phyloP scores from a whole-genome alignment of 768 basidiomycete species.

The Lyophyllum atratum region DNA sequence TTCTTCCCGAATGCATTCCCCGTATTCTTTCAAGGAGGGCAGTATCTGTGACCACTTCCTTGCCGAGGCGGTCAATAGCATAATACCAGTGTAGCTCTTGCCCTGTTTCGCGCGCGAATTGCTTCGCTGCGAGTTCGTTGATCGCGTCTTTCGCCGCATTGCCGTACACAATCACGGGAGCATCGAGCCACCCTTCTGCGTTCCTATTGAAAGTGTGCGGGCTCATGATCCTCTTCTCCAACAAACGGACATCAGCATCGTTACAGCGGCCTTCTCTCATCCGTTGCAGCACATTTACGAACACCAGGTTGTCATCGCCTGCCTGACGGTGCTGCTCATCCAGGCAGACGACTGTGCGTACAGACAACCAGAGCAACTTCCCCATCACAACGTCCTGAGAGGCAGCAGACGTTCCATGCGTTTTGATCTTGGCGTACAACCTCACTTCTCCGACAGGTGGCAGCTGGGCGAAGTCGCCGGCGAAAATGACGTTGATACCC shows the following conservation, averaged over 20 bases:
- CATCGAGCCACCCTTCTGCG: not conserved
- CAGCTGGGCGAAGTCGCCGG: slow-evolving; percentile 2
- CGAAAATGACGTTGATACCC: slow-evolving; percentile 1
- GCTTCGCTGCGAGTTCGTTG: not conserved
- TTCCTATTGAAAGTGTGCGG: not conserved
- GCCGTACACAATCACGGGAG: slow-evolving; percentile 3
- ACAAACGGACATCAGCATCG: not conserved
- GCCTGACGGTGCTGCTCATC: slow-evolving; percentile 20
- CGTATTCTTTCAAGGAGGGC: slow-evolving; percentile 4
- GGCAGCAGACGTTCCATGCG: not conserved
- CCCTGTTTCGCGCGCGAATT: not conserved
- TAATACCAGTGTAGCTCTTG: slow-evolving; percentile 16
- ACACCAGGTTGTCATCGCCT: slow-evolving; percentile 10
- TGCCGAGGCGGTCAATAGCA: not conserved
- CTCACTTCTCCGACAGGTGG: not conserved
- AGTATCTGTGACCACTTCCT: not conserved
- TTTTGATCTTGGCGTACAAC: slow-evolving; percentile 5
- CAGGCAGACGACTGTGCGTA: slow-evolving; percentile 31
- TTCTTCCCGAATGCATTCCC: slow-evolving; percentile 14
- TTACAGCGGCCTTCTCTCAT: slow-evolving; percentile 2
- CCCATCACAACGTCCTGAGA: slow-evolving; percentile 26
- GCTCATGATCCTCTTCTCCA: not conserved
- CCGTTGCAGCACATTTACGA: not conserved
- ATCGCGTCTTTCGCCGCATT: slow-evolving; percentile 11
- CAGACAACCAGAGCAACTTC: slow-evolving; percentile 33